Base-by-base conservation (phyloP, 495 filamentous ascomycete species). In the Neurospora sp. region DNA sequence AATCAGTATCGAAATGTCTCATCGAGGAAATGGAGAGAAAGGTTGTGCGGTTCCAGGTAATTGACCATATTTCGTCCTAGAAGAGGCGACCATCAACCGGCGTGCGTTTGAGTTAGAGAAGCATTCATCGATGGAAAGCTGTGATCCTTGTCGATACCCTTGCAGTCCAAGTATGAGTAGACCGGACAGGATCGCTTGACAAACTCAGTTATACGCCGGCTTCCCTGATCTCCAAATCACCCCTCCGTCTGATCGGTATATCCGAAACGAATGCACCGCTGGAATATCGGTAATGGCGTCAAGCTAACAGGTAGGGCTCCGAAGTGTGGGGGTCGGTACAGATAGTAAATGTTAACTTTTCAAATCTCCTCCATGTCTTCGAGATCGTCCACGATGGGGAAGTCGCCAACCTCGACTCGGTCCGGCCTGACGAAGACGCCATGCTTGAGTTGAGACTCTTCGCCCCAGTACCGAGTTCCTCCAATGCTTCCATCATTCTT, bases 351-450 rank as follows among this genome's bases (percentile, higher is more conserved):
- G 78, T 27, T 70, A 70, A 20, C 5, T 39, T 37, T 42, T 88
- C 80, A 95, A 54, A 96, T 92, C 83, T 96, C 94, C 81, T 97
- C 95, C 89, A 96, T 89, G 77, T 96, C 89, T 73, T 94, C 94
- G 42, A 92, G 80, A 78, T 93, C 92, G 75, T 92, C 88, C 41
- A 93, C 74, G 20, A 88, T 87, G n/a, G 90, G 89, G 74, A 88
- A 98, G 76, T 98, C 93, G 35, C 96, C 96, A 35, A 94, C 88
- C 82, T 98, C 92, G 9, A 97, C 89, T 79, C 94, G 88, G 76
- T 97, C 96, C 39, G 96, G 92, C 79, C 94, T 88, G 11, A 98
- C 93, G 80, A 97, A 97, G 37, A 93, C 90, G 16, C 94, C 94
- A 71, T 86, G 88, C 79, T 96, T 95, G 71, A 87, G 76, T 27